Conservation (phyloP, 306 rosid species). For the Malus sieversii region DNA sequence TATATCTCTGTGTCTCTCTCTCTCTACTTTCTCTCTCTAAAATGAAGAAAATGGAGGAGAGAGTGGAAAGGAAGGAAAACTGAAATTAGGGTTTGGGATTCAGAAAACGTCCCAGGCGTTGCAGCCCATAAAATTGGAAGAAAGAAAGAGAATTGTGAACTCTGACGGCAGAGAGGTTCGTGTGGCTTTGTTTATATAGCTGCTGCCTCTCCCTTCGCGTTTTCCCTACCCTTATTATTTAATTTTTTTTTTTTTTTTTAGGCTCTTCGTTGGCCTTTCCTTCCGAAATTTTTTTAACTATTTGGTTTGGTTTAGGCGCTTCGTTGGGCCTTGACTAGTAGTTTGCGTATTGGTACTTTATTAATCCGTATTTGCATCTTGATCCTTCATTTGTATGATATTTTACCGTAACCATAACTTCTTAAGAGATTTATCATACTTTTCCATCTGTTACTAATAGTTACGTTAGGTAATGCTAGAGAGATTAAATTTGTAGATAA, state of each 20-base stretch:
- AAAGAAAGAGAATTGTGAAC: background rate
- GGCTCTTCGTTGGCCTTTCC: background rate
- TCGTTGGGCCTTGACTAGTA: background rate
- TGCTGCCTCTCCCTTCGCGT: background rate
- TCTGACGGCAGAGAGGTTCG: background rate
- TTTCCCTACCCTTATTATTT: background rate
- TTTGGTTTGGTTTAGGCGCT: background rate
- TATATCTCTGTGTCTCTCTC: background rate
- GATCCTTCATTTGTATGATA: background rate
- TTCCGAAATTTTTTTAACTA: background rate
- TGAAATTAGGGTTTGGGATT: background rate
- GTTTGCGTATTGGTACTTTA: background rate
- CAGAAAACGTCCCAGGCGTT: conserved; percentile 29
- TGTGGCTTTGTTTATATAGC: conserved; percentile 5
- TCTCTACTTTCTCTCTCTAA: background rate
- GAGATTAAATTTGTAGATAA: too few species aligned
- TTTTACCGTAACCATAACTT: too few species aligned
- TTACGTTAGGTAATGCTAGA: too few species aligned
- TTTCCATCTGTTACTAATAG: too few species aligned
- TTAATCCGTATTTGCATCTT: background rate
- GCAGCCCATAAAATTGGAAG: conserved; percentile 17
- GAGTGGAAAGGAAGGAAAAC: too few species aligned
- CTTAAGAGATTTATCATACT: background rate
- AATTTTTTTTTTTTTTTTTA: background rate
- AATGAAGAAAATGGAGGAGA: background rate